phyloP scores from a whole-genome alignment of 2,329 filamentous ascomycete species.

The Coniochaeta sp. region DNA sequence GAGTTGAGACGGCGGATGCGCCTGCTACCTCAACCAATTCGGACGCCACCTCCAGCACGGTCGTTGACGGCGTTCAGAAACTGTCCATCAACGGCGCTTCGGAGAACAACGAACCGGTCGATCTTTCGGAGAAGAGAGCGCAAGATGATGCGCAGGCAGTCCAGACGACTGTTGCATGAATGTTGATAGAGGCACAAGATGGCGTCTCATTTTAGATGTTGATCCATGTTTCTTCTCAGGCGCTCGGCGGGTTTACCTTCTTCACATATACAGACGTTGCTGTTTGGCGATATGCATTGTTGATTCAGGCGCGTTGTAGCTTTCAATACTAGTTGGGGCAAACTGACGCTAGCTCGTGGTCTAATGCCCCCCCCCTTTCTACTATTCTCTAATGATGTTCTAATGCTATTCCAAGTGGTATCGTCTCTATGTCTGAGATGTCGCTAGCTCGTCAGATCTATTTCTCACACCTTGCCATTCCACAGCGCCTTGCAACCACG shows the following conservation, averaged over 20 bases:
- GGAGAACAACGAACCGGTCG: constrained; percentile 6
- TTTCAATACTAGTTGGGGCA: not conserved
- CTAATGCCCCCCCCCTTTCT: too few species aligned
- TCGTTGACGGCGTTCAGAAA: constrained; percentile 10
- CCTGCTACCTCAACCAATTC: not conserved
- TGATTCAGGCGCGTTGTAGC: not conserved
- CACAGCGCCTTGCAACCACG: too few species aligned
- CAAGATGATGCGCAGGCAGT: constrained; percentile 6
- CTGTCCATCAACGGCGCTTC: constrained; percentile 11
- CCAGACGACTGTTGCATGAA: constrained; percentile 2
- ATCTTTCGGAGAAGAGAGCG: constrained; percentile 13
- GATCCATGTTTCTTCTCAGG: not conserved
- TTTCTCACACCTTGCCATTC: too few species aligned
- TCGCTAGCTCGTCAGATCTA: too few species aligned
- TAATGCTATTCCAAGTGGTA: too few species aligned
- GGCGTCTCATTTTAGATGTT: not conserved
- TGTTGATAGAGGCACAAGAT: not conserved
- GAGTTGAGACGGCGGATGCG: constrained; percentile 3
- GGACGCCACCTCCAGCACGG: constrained; percentile 5
- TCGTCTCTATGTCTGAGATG: too few species aligned
- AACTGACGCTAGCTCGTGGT: too few species aligned
- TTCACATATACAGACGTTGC: not conserved
- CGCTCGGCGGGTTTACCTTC: not conserved
- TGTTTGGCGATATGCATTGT: not conserved
- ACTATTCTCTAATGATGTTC: too few species aligned